Evolutionary conservation across 2,329 filamentous ascomycete species (phyloP), one percentile per base, ranked within the genome.

Genomic region (Colletotrichum spaethianum): DNA sequence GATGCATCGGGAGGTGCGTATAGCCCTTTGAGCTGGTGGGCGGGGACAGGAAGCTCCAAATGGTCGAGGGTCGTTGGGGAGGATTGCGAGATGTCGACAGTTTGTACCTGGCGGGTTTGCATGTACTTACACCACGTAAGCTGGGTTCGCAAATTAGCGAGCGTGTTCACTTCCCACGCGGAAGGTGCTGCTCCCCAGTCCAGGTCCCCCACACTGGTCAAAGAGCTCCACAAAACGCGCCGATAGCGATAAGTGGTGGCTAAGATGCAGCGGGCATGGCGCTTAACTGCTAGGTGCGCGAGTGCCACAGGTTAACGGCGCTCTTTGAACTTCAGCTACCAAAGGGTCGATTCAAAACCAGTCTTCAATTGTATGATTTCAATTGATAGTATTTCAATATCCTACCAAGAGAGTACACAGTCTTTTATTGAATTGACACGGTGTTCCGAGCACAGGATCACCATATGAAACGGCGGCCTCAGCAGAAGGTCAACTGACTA

Each of bases 91-190:
- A 64, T 70, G 70, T 72, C 60, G 38, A 53, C 61, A 63, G 69
- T 68, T 59, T 63, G 65, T 48, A 60, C 40, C 57, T 50, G 65
- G 38, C 66, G 53, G 53, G 31, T 48, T 57, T 57, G 59, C 23
- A 72, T 68, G 53, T 69, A 72, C 69, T 72, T 69, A 72, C 69
- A 72, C 69, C 65, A 72, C 65, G 69, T 72, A 72, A 72, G 70
- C 70, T 70, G 33, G 52, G 60, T 60, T 72, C 57, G 65, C 66
- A 72, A 72, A 72, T 70, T 70, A 72, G 70, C 66, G 66, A 72
- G 70, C 70, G 70, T 72, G 70, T 72, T 72, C 70, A 72, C 70
- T 70, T 72, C 65, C 62, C 70, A 70, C 44, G 60, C 65, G 59
- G 59, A 57, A 72, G 57, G 69, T 69, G 60, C 69, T 69, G 65